Percentiles rank a stretch among this genome's conserved stretches.
Evolutionary conservation across 495 filamentous ascomycete species (phyloP).

Genomic region (Penicillium daleae): DNA sequence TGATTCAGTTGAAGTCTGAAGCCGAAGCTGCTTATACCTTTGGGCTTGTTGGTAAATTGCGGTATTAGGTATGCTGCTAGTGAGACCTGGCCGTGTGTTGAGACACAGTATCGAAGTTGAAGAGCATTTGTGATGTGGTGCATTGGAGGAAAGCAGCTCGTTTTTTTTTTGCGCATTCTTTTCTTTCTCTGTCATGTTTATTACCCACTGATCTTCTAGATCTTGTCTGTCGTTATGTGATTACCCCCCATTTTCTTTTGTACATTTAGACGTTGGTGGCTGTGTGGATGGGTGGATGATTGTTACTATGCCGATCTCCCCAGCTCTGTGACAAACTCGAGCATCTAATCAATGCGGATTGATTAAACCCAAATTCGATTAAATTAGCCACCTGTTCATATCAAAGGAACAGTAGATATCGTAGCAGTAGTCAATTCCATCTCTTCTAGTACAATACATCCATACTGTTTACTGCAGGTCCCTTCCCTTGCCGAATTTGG

Average conservation of each 20-base stretch:
- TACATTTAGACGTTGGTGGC: conserved; percentile 22
- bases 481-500: too few relatives aligned
- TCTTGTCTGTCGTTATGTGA: conserved; percentile 18
- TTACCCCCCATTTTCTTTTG: conserved; percentile 13
- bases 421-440: background rate
- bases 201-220: conserved; percentile 14
- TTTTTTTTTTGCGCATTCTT: conserved; percentile 4
- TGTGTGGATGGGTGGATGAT: background rate
- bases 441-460: background rate
- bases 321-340: background rate
- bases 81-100: background rate
- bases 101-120: background rate
- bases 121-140: background rate
- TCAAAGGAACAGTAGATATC: background rate
- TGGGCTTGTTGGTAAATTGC: conserved; percentile 61
- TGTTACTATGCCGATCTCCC: background rate
- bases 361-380: background rate
- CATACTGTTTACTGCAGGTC: too few relatives aligned
- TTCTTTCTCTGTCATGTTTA: conserved; percentile 5
- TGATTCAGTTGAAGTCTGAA: conserved; percentile 76
- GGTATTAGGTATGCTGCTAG: conserved; percentile 46
- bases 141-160: background rate
- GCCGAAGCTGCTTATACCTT: conserved; percentile 64
- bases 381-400: background rate
- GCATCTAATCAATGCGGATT: background rate